Base-by-base conservation (phyloP, 805 yeast genomes). In the Candida suzukii region DNA sequence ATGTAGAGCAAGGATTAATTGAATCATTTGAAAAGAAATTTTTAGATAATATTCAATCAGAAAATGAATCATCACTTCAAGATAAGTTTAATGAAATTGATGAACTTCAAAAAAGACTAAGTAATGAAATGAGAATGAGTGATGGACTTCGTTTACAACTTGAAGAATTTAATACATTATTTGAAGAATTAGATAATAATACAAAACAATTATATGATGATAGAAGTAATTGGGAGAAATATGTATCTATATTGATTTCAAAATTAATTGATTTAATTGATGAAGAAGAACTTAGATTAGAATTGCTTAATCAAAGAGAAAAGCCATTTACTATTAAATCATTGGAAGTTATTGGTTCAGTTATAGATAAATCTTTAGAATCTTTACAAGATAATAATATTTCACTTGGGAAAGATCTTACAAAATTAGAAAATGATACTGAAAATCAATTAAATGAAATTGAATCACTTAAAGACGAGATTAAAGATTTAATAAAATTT, bases 21-120 rank as follows among this genome's bases (percentile, higher is more conserved):
- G 39, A 49, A 32, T 41, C 38, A 12, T 18, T 51, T 20, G 47
- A 48, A 16, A 34, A 37, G 18, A 41, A 48, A 36, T 46, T 56
- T 8, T 19, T 9, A 33, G 18, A n/a, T 24, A 10, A 24, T 24
- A n/a, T 29, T n/a, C 18, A 16, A 29, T 8, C 12, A 12, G n/a
- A 13, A 11, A 27, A 33, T 7, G 17, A 24, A 20, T n/a, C 21
- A 9, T 12, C 21, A 10, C 9, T 6, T 8, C 18, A 29, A 29
- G 32, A 11, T 4, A 17, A 29, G 12, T 13, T 16, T 4, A 29
- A 17, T 5, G n/a, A 16, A 6, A 16, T 29, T 3, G 24, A 10
- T 6, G 27, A 33, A 18, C 11, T 33, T 3, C 12, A 13, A 21
- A n/a, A 9, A 20, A 6, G 14, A 14, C 18, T 33, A 17, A 12